Base-by-base conservation (phyloP, 73 alveolate species). In the Paramecium sonneborni region DNA sequence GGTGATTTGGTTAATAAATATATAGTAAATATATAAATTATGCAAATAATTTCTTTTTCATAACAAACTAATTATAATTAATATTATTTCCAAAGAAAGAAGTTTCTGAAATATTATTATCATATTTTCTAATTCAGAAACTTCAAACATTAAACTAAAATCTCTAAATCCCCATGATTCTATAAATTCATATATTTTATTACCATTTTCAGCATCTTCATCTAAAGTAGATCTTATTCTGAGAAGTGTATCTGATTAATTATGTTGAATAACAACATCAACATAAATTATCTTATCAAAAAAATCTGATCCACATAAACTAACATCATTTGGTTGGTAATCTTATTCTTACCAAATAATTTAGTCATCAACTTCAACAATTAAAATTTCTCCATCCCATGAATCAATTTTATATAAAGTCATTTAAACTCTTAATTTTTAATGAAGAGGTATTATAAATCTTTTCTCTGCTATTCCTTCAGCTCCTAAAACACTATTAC, bases 151-250 rank as follows among this genome's bases (percentile, higher is more conserved):
- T 26, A 67, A 67, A 3, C 52, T 7, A 67, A 74, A 74, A n/a
- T 74, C 87, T 74, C 87, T 74, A 18, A 74, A 74, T 35, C 87
- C 87, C 87, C 87, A 74, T 14, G 87, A 74, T 35, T 74, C 87
- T 67, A 18, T 18, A 11, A 28, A 26, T 20, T 3, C 4, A 5
- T 12, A 20, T 1, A 23, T 4, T 3, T 5, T 67, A 12, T 30
- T 30, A 67, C 24, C 85, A 43, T 74, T 74, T 14, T 24, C 55
- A 74, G 62, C 67, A 74, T 37, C 32, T 67, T 57, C 76, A 57
- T 67, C 44, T 32, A 67, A 26, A 14, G 34, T 23, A 0, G 84
- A 67, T 23, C 34, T 52, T 52, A 52, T 52, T 21, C 68, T 52
- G 8, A 52, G 1, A 18, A 18, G 26, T 15, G 32, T 5, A 5